Evolutionary conservation across 2,329 filamentous ascomycete species (phyloP), one percentile per base, ranked within the genome.

Genomic region (Colletotrichum shisoi): DNA sequence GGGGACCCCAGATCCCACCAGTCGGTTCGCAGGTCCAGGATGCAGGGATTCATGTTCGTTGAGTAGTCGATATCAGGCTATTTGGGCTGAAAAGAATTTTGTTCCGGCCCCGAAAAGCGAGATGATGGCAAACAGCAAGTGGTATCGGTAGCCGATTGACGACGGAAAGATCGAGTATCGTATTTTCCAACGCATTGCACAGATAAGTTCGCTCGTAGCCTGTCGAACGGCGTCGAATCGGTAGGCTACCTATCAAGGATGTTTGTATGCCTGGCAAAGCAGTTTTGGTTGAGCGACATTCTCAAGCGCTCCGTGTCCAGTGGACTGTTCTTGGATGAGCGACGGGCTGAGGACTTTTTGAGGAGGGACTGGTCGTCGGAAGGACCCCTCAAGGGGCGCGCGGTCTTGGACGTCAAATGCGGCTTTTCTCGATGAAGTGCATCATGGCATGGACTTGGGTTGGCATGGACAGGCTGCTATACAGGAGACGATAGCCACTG

Each of bases 1-100:
- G 61, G 64, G 48, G 54, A 57, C 60, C 64, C 54, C 54, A 37
- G 54, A 60, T 64, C 61, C 61, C 64, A 67, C 64, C 64, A 67
- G 54, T 67, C 54, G 64, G 49, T 54, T 64, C 19, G 27, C 56
- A 39, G n/a, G 19, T 60, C 34, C 44, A 15, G 51, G 44, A 40
- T 40, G 39, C 63, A 63, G 54, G 53, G 64, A 49, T 57, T 49
- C 54, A 51, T 42, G 52, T 39, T 40, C 21, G 34, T 21, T 37
- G 37, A 64, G 48, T 37, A 34, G 64, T 58, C 11, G 61, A 59
- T 19, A 67, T 64, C 61, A 64, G 54, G 61, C 61, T 67, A 67
- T 64, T 40, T 49, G 48, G 9, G 53, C 21, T n/a, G 19, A 15
- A 40, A 56, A 31, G 62, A 51, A 42, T 44, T 59, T 57, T 42